Conservation (phyloP, 2,329 filamentous ascomycete species). For the Chaetomiaceae sp. region DNA sequence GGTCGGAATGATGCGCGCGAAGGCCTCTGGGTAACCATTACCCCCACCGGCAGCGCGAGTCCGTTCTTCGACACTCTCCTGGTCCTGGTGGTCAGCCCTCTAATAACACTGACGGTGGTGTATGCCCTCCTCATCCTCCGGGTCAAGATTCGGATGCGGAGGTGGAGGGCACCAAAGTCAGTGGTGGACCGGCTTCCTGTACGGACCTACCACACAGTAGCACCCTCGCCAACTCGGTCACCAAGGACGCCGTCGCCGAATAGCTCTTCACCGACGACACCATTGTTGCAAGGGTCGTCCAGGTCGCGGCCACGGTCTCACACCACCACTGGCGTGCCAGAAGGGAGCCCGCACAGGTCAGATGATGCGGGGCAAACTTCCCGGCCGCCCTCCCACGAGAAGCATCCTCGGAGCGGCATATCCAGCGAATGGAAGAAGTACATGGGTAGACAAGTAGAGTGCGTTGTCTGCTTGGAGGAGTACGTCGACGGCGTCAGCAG, state of each 20-base stretch:
- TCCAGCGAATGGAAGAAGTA: slow-evolving; percentile 61
- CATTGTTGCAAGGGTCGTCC: slow-evolving; percentile 60
- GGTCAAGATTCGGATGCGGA: slow-evolving; percentile 78
- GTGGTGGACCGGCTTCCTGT: slow-evolving; percentile 93
- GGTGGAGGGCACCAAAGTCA: slow-evolving; percentile 97
- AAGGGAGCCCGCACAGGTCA: slow-evolving; percentile 43
- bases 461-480: slow-evolving; percentile 93
- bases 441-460: slow-evolving; percentile 72
- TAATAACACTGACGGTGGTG: slow-evolving; percentile 88
- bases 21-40: slow-evolving; percentile 94
- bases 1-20: slow-evolving; percentile 45
- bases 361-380: slow-evolving; percentile 40
- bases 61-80: slow-evolving; percentile 95
- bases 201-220: slow-evolving; percentile 86
- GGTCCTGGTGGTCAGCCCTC: slow-evolving; percentile 91
- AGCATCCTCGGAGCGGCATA: slow-evolving; percentile 38
- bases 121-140: slow-evolving; percentile 84
- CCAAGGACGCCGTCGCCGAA: slow-evolving; percentile 58
- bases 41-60: slow-evolving; percentile 80
- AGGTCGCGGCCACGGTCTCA: slow-evolving; percentile 59
- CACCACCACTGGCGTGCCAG: slow-evolving; percentile 58
- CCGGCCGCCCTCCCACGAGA: slow-evolving; percentile 43
- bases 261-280: slow-evolving; percentile 69
- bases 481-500: slow-evolving; percentile 90
- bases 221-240: slow-evolving; percentile 54